Conservation (phyloP, 2,329 filamentous ascomycete genomes). For the Colletotrichum sp. region DNA sequence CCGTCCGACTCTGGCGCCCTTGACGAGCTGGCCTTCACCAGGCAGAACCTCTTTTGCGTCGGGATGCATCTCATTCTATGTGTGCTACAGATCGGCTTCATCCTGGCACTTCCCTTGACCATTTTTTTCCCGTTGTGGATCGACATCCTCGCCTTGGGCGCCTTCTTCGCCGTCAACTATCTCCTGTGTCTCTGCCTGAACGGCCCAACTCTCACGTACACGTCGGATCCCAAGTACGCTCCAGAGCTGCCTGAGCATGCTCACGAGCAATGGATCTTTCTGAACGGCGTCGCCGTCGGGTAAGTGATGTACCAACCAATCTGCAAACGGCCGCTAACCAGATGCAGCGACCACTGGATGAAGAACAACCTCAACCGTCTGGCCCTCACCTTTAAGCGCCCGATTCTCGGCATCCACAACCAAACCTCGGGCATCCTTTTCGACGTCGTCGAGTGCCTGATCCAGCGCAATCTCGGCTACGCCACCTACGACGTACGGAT, state of each 20-base stretch:
- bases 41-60: slow-evolving; percentile 60
- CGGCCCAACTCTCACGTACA: slow-evolving; percentile 50
- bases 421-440: slow-evolving; percentile 76
- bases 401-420: slow-evolving; percentile 77
- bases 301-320: slow-evolving; percentile 37
- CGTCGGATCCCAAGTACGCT: slow-evolving; percentile 58
- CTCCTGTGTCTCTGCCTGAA: slow-evolving; percentile 58
- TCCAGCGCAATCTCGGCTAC: slow-evolving; percentile 77
- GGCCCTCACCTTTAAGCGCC: slow-evolving; percentile 73
- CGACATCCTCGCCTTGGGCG: slow-evolving; percentile 39
- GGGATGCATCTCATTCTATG: slow-evolving; percentile 62
- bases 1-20: slow-evolving; percentile 57
- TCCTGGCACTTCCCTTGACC: slow-evolving; percentile 60
- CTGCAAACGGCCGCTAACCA: not conserved
- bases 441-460: slow-evolving; percentile 77
- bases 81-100: slow-evolving; percentile 63
- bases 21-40: slow-evolving; percentile 67
- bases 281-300: slow-evolving; percentile 74
- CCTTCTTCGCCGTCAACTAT: slow-evolving; percentile 55
- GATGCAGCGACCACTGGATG: slow-evolving; percentile 65
- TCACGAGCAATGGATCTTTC: slow-evolving; percentile 77
- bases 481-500: slow-evolving; percentile 70
- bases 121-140: slow-evolving; percentile 55
- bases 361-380: slow-evolving; percentile 74
- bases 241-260: slow-evolving; percentile 52